A percentile compares a stretch with the other conserved stretches of the same genome.
Conservation (phyloP, 1,284 basidiomycete species). For the Cystobasidium pallidum region DNA sequence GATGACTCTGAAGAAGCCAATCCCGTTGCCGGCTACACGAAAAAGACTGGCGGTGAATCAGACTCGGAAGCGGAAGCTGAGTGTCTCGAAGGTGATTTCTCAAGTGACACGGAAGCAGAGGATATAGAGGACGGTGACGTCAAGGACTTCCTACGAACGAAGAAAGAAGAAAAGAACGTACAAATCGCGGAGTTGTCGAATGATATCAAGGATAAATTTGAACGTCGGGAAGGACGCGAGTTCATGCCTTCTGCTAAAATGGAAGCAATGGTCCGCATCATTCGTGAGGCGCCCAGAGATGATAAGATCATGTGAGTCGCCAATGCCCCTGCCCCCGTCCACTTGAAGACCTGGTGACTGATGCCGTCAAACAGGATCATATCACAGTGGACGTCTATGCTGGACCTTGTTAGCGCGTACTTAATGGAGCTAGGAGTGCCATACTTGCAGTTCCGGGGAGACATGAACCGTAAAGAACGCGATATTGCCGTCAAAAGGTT, state of each 20-base stretch:
- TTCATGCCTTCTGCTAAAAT: constrained; percentile 34
- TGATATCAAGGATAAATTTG: not conserved
- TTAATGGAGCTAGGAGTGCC: constrained; percentile 61
- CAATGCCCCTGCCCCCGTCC: no score
- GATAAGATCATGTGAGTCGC: constrained; percentile 29
- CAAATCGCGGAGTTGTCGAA: not conserved
- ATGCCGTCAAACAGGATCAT: constrained; percentile 59
- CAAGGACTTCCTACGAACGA: not conserved
- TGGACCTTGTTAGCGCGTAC: constrained; percentile 64
- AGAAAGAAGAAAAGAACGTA: not conserved
- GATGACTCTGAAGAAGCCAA: constrained; percentile 46
- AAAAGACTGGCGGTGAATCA: constrained; percentile 20
- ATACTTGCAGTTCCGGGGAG: constrained; percentile 62
- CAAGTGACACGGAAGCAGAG: not conserved
- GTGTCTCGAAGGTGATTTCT: not conserved
- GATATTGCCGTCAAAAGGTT: constrained; percentile 56
- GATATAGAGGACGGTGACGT: not conserved
- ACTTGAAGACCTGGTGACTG: not conserved
- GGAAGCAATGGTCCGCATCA: constrained; percentile 15
- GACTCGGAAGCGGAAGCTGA: constrained; percentile 22
- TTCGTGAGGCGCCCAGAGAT: constrained; percentile 27
- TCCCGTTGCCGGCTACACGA: constrained; percentile 20
- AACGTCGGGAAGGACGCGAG: constrained; percentile 3
- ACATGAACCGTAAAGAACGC: constrained; percentile 48
- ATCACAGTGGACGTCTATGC: constrained; percentile 61